Evolutionary conservation across 2,329 filamentous ascomycete species (phyloP), one percentile per base, ranked within the genome.

Genomic region (Pleoardoris graminearum): DNA sequence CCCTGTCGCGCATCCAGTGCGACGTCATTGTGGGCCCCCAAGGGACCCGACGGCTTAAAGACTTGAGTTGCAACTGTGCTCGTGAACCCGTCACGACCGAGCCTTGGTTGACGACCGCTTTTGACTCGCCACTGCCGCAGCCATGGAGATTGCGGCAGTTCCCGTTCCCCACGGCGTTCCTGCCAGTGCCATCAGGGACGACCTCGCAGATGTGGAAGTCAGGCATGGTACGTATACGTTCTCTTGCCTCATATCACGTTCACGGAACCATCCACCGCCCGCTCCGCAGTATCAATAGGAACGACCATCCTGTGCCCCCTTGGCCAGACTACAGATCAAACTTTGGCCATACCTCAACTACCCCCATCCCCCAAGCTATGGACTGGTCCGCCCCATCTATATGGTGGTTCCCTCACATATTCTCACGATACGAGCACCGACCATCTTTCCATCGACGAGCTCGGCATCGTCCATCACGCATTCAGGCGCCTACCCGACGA

Each of bases 201-300:
- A 38, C 10, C 30, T 27, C 29, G 7, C 44, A 17, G 41, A 44
- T n/a, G 22, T 47, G 32, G 44, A 47, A 25, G 44, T 47, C 33
- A 37, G 44, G 33, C 44, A 23, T 37, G 44, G 43, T 46, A 23
- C 16, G 43, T 45, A 35, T 23, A 45, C 25, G 30, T 29, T 43
- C 17, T 7, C 10, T 19, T 30, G 8, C n/a, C n/a, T n/a, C 8
- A 7, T 25, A 6, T 25, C 17, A 43, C 21, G 42, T n/a, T 33
- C 44, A 4, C 62, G 61, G 42, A 64, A 71, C 39, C n/a, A 5
- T 10, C 8, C 65, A 71, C 39, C n/a, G 4, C 16, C 8, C n/a
- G 5, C 16, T 37, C 35, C 5, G 10, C 25, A 27, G 5, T 27
- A 37, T 37, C 35, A 19, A n/a, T n/a, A n/a, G n/a, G n/a, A n/a